Conservation (phyloP, 257 asterid genomes). For the Striga asiatica region DNA sequence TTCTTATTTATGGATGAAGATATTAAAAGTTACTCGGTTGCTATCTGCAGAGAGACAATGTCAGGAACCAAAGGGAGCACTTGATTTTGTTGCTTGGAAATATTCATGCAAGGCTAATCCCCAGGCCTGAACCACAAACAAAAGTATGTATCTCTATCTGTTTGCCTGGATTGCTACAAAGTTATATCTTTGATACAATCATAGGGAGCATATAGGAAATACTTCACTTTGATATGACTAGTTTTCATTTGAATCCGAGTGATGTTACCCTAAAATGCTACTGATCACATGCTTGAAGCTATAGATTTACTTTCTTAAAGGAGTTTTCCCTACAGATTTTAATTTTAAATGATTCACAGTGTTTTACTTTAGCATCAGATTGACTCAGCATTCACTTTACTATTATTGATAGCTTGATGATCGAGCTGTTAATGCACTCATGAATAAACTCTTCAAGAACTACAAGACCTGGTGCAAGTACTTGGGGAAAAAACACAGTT, state of each 20-base stretch:
- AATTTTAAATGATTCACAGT: neutral
- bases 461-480: constrained; percentile 81
- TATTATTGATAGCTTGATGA: constrained; percentile 50
- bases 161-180: neutral
- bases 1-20: constrained; percentile 5
- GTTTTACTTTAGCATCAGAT: neutral
- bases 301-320: neutral
- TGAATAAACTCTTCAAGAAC: constrained; percentile 70
- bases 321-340: neutral
- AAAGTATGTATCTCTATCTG: constrained; percentile 31
- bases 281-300: constrained; percentile 5
- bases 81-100: constrained; percentile 55
- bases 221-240: neutral
- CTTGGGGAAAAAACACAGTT: constrained; percentile 68
- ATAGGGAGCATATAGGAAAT: neutral
- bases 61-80: constrained; percentile 78
- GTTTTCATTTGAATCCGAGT: neutral
- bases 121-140: constrained; percentile 58
- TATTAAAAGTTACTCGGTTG: constrained; percentile 8
- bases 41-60: constrained; percentile 57
- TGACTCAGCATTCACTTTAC: neutral
- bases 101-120: constrained; percentile 59
- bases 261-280: neutral
- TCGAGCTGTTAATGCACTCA: constrained; percentile 73
- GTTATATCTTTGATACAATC: neutral